These are phyloP conservation scores for Amauroascus verrucosus DNA, from an alignment of 2,329 filamentous ascomycete species.

Conservation along the genomic window DNA sequence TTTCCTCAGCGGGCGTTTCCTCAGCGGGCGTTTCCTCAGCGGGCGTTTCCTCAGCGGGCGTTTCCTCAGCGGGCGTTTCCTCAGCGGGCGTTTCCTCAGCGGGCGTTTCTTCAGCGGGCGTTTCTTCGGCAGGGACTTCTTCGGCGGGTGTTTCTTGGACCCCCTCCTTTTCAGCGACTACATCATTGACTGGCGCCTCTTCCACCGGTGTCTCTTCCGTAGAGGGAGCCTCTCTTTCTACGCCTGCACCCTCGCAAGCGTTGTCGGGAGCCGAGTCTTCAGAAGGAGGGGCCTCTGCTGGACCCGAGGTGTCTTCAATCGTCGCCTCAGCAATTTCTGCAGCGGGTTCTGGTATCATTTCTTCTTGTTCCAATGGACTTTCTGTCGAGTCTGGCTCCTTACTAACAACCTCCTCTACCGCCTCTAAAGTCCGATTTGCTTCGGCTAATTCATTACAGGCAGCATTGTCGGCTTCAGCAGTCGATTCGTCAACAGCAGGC, in stretches of 20 bases:
- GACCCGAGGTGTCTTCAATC: not conserved
- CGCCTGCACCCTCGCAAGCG: not conserved
- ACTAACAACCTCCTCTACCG: not conserved
- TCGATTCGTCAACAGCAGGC: slow-evolving; percentile 2
- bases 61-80: not conserved
- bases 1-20: slow-evolving; percentile 9
- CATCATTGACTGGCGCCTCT: slow-evolving; percentile 4
- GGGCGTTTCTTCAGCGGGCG: not conserved
- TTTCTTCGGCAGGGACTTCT: not conserved
- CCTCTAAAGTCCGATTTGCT: not conserved
- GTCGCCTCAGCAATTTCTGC: not conserved
- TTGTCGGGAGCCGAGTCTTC: not conserved
- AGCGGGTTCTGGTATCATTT: not conserved
- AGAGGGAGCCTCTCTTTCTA: not conserved
- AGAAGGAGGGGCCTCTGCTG: slow-evolving; percentile 10
- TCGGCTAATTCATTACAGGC: not conserved
- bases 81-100: not conserved
- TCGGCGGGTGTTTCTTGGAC: not conserved
- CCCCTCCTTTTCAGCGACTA: not conserved
- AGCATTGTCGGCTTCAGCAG: not conserved
- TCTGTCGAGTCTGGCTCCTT: not conserved
- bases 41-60: not conserved
- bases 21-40: slow-evolving; percentile 13
- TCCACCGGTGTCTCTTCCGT: not conserved
- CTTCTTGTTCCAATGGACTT: not conserved